A percentile compares a stretch with the other conserved stretches of the same genome.
phyloP scores from a whole-genome alignment of 176 grass and related monocot genomes.

The Avena sativa region DNA sequence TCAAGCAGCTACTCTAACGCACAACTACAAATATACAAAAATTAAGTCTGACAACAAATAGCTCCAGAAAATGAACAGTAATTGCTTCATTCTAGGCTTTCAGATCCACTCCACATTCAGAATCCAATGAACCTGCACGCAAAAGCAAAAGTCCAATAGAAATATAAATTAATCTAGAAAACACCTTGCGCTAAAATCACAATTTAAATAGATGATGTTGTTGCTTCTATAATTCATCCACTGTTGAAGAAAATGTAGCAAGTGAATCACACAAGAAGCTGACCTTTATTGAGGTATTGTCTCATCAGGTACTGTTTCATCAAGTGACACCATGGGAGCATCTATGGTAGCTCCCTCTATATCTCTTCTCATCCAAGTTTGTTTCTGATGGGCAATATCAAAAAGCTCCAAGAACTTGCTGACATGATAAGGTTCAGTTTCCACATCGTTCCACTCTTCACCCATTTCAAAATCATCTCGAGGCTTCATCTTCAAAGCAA shows the following conservation, averaged over 20 bases:
- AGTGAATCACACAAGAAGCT: neutral
- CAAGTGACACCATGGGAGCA: neutral
- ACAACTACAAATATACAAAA: too few relatives aligned
- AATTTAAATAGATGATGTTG: neutral
- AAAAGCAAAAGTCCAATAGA: neutral
- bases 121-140: neutral
- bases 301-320: neutral
- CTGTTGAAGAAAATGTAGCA: neutral
- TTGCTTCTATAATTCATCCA: neutral
- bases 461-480: conserved; percentile 37
- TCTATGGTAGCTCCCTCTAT: neutral
- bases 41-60: too few relatives aligned
- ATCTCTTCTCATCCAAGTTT: conserved; percentile 12
- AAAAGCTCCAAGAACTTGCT: neutral
- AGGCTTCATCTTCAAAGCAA: conserved; percentile 19
- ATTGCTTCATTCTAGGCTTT: neutral
- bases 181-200: neutral
- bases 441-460: conserved; percentile 34
- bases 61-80: neutral
- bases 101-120: neutral
- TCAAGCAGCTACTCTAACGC: too few relatives aligned
- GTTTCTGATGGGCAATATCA: neutral
- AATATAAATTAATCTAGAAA: neutral
- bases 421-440: conserved; percentile 18
- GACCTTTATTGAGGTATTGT: neutral